Conservation (phyloP, 2,329 filamentous ascomycete genomes). For the Diplodia seriata region DNA sequence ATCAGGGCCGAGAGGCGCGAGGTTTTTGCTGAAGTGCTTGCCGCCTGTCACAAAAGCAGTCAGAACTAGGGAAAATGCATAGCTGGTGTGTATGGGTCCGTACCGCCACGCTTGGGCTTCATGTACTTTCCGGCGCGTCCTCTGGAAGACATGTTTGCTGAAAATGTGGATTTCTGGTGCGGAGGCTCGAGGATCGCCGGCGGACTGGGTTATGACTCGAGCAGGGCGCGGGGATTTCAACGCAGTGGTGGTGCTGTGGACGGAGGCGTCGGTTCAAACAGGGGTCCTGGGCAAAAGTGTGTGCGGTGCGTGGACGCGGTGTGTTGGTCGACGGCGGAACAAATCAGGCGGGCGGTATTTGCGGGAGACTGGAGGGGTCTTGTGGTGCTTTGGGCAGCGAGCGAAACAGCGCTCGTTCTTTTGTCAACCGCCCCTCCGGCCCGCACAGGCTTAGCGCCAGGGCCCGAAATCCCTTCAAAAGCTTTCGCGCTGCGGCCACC, state of each 20-base stretch:
- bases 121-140: constrained; percentile 92
- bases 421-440: constrained; percentile 27
- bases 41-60: constrained; percentile 67
- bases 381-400: constrained; percentile 29
- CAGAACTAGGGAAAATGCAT: neutral
- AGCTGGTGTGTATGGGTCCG: constrained; percentile 37
- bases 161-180: constrained; percentile 19
- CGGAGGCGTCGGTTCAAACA: neutral
- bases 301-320: constrained; percentile 3
- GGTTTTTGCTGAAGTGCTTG: constrained; percentile 92
- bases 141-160: constrained; percentile 59
- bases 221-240: constrained; percentile 25
- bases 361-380: constrained; percentile 12
- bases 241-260: neutral
- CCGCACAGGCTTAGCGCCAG: constrained; percentile 17
- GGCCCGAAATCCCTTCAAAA: constrained; percentile 39
- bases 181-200: constrained; percentile 8
- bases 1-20: constrained; percentile 86
- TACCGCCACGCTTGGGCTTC: constrained; percentile 92
- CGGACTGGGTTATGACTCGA: constrained; percentile 17
- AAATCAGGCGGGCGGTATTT: constrained; percentile 23
- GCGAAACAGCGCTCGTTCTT: constrained; percentile 31
- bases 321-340: neutral
- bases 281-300: neutral
- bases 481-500: constrained; percentile 47